These are phyloP conservation scores for Tulasnella sp. DNA, from an alignment of 768 basidiomycete genomes.

Conservation along the genomic window DNA sequence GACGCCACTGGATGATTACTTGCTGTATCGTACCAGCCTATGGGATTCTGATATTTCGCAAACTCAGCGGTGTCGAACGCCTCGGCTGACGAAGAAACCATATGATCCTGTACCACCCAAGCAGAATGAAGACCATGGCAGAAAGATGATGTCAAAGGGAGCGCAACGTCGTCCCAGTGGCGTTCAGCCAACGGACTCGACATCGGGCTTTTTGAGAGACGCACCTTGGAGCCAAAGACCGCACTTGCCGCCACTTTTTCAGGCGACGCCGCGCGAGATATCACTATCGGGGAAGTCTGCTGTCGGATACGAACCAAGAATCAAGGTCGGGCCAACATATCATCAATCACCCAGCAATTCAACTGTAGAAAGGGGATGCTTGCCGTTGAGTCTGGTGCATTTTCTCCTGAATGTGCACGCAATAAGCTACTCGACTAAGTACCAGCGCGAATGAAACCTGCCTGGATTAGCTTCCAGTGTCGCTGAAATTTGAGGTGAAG, in stretches of 20 bases:
- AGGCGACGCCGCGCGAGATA: background rate
- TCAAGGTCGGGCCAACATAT: background rate
- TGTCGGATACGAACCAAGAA: background rate
- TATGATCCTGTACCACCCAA: background rate
- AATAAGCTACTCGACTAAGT: background rate
- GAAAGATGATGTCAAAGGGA: slow-evolving; percentile 27
- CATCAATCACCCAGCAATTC: slow-evolving; percentile 6
- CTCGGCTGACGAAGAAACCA: background rate
- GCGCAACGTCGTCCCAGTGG: slow-evolving; percentile 24
- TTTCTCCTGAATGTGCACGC: background rate
- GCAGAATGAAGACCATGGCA: background rate
- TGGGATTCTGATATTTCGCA: slow-evolving; percentile 21
- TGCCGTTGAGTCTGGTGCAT: background rate
- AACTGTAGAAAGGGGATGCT: background rate
- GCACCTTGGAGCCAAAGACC: background rate
- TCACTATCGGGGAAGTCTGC: background rate
- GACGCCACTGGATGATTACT: background rate
- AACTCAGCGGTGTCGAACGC: background rate
- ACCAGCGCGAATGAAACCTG: background rate
- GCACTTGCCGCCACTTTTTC: background rate
- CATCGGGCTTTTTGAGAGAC: background rate
- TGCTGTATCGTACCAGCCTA: slow-evolving; percentile 19
- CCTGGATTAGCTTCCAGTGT: background rate
- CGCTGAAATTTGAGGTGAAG: background rate
- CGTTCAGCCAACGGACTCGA: slow-evolving; percentile 15